A percentile compares a stretch with the other conserved stretches of the same genome.
Conservation (phyloP, 345 rosid species). For the Bruguiera parviflora region DNA sequence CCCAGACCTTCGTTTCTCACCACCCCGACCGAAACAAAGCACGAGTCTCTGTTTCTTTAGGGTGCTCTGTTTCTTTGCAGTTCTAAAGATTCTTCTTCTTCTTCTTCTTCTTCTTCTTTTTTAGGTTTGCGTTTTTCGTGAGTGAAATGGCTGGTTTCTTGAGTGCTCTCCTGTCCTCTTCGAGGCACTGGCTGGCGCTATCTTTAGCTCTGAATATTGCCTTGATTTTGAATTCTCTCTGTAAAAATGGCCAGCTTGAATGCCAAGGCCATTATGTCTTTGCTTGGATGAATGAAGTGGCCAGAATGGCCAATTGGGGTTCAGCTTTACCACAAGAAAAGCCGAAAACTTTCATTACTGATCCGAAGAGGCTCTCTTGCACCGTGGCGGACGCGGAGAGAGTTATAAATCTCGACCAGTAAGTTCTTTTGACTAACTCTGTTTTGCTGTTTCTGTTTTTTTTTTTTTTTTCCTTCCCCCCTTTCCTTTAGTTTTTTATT, state of each 20-base stretch:
- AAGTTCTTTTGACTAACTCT: constrained; percentile 24
- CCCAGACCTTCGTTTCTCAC: not conserved
- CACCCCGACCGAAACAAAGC: not conserved
- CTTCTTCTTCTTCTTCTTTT: not conserved
- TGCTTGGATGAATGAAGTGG: not conserved
- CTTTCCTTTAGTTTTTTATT: not conserved
- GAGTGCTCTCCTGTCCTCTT: constrained; percentile 31
- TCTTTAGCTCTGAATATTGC: constrained; percentile 67
- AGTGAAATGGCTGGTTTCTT: constrained; percentile 38
- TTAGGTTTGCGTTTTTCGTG: not conserved
- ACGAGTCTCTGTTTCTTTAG: not conserved
- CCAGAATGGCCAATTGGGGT: not conserved
- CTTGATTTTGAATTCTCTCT: constrained; percentile 48
- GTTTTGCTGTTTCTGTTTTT: not conserved
- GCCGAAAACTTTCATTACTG: constrained; percentile 7
- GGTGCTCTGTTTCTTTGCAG: constrained; percentile 6
- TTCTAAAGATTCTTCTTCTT: constrained; percentile 23
- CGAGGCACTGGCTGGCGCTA: constrained; percentile 54
- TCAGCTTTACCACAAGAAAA: too few species aligned
- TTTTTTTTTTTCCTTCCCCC: not conserved
- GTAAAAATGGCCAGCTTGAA: constrained; percentile 11
- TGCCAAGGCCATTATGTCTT: not conserved
- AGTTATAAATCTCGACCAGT: constrained; percentile 61
- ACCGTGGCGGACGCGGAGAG: constrained; percentile 30
- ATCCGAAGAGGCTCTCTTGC: constrained; percentile 16